A percentile compares a stretch with the other conserved stretches of the same genome.
Conservation (phyloP, 176 grass and related monocot species). For the Oryza meyeriana region DNA sequence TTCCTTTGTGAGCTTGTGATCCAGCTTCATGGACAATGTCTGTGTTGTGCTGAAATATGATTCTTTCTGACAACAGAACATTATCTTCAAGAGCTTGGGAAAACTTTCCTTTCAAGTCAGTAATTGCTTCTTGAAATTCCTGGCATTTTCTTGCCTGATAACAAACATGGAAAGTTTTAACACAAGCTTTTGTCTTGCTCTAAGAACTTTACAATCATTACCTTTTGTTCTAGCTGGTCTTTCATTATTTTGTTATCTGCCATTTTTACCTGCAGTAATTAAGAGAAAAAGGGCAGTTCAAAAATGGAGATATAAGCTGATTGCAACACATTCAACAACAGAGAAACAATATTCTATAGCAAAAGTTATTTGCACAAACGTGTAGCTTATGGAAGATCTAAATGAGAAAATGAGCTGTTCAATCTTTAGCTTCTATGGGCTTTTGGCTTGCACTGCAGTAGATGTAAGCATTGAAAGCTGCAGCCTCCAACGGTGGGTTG, state of each 20-base stretch:
- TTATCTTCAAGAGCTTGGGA: conserved; percentile 53
- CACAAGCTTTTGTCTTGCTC: conserved; percentile 15
- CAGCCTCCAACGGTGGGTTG: background rate
- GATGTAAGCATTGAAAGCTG: background rate
- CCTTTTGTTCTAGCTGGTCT: conserved; percentile 65
- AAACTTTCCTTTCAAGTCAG: conserved; percentile 55
- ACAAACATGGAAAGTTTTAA: conserved; percentile 5
- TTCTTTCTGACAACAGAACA: conserved; percentile 35
- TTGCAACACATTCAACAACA: background rate
- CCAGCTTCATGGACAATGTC: conserved; percentile 17
- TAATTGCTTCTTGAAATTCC: conserved; percentile 52
- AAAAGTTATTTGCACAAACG: background rate
- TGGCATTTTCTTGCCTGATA: conserved; percentile 57
- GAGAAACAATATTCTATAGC: background rate
- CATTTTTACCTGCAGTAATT: conserved; percentile 62
- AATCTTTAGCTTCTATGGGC: background rate
- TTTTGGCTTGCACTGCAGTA: background rate
- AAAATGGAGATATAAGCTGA: background rate
- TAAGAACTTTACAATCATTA: conserved; percentile 27
- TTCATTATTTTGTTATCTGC: conserved; percentile 83
- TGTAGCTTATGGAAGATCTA: background rate
- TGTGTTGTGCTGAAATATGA: conserved; percentile 20
- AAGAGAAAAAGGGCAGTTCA: background rate
- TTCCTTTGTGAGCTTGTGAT: conserved; percentile 27
- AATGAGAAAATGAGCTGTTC: background rate